Evolutionary conservation across 1,139 yeast species (phyloP).

Genomic region (Blastobotrys buckinghamii): DNA sequence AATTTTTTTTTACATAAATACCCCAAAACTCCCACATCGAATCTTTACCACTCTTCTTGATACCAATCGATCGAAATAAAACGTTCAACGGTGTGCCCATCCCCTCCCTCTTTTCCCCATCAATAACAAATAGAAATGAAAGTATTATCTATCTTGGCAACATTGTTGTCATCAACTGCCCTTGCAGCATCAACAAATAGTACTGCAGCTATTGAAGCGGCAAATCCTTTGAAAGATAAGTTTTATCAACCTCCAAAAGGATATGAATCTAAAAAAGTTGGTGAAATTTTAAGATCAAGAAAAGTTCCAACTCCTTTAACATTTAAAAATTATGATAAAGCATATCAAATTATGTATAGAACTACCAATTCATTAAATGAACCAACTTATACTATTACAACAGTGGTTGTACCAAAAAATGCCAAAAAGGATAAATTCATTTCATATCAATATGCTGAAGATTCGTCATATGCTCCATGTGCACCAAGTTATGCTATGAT

Average conservation of each 20-base stretch:
- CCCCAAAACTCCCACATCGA: no score
- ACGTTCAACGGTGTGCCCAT: no score
- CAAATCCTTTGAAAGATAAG: constrained; percentile 8
- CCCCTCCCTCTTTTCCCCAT: background rate
- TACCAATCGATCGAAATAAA: no score
- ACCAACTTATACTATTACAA: constrained; percentile 24
- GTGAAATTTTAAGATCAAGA: constrained; percentile 16
- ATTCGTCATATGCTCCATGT: constrained; percentile 26
- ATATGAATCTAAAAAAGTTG: constrained; percentile 14
- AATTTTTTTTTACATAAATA: no score
- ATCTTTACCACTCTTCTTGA: no score
- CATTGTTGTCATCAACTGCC: background rate
- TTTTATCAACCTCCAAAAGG: constrained; percentile 23
- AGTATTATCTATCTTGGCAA: background rate
- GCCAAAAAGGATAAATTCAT: constrained; percentile 17
- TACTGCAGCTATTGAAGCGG: background rate
- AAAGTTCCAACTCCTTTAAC: constrained; percentile 1
- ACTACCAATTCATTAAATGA: constrained; percentile 20
- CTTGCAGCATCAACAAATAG: background rate
- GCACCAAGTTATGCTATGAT: constrained; percentile 25
- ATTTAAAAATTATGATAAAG: constrained; percentile 13
- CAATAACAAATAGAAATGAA: background rate
- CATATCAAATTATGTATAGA: constrained; percentile 22
- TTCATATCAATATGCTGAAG: constrained; percentile 30
- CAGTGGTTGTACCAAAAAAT: constrained; percentile 26